Base-by-base conservation (phyloP, 768 basidiomycete species). In the Cubamyces lactineus region DNA sequence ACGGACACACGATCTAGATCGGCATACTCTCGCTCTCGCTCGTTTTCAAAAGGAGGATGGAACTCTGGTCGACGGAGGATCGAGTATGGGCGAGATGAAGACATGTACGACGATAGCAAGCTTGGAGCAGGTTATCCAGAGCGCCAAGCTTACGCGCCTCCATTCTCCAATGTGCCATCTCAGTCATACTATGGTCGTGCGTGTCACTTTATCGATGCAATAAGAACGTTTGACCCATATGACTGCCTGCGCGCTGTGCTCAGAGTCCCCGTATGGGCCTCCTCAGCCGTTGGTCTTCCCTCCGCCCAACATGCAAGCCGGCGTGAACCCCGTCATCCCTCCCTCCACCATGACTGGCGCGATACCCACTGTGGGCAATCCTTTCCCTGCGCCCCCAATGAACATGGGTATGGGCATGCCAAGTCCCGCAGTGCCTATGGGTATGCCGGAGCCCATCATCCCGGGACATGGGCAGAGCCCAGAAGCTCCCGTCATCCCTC, bases 401-500 rank as follows among this genome's bases (percentile, higher is more conserved):
- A 59, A 61, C 61, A 62, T 61, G 55, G 21, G 11, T 24, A 43
- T 28, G 48, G 28, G 54, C 3, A 34, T 15, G 24, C 54, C 34
- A n/a, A 26, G 13, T 2, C 49, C 49, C 8, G 48, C n/a, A 48
- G 38, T 21, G 15, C 8, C 28, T 16, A 43, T 45, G 53, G 54
- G 47, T 21, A 53, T 60, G 54, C 61, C 64, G 1, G 45, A 65
- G 15, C 57, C 62, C 16, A 55, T 59, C 21, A 58, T 63, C 6
- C 60, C 63, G 12, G 57, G 50, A 5, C 39, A 45, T 3, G 52
- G 50, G 2, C 53, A 49, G 23, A 61, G 34, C 30, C 42, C 46
- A 17, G 51, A 52, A 26, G 58, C 47, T 28, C 67, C 67, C 6
- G 64, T 68, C 38, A 59, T 68, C 17, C 67, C 67, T 15, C 67